Evolutionary conservation across 257 asterid species (phyloP).

Genomic region (Dorcoceras hygrometricum): DNA sequence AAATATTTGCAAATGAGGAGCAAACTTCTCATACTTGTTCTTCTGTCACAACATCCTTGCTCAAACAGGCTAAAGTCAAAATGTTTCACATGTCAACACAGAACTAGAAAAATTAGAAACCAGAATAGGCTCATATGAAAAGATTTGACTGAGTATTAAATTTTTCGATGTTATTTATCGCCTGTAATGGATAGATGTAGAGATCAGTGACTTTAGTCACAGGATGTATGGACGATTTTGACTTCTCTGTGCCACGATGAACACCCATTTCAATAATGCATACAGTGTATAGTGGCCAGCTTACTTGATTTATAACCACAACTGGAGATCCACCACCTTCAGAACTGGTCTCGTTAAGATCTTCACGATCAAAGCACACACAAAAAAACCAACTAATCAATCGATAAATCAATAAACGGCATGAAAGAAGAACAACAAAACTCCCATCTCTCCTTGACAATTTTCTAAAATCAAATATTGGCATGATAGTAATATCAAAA

Average conservation of each 20-base stretch:
- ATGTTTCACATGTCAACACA: background rate
- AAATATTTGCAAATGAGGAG: too few species aligned
- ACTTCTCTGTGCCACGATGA: background rate
- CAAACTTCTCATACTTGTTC: too few species aligned
- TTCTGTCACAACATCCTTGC: too few species aligned
- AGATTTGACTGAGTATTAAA: conserved; percentile 7
- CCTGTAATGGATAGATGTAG: background rate
- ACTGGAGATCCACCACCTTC: conserved; percentile 51
- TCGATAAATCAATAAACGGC: conserved; percentile 7
- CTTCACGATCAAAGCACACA: conserved; percentile 31
- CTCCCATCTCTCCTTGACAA: background rate
- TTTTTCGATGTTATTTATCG: conserved; percentile 1
- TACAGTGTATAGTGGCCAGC: conserved; percentile 20
- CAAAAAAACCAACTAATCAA: background rate
- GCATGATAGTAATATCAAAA: background rate
- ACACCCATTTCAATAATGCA: conserved; percentile 10
- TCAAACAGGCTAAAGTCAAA: conserved; percentile 6
- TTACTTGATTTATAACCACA: conserved; percentile 50
- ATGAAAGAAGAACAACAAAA: background rate
- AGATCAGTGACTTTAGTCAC: background rate
- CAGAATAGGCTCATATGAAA: background rate
- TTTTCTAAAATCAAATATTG: background rate
- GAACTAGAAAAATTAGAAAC: background rate
- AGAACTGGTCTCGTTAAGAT: conserved; percentile 33
- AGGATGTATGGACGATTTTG: background rate